These are phyloP conservation scores for Tetrapisispora namnaoensis DNA, from an alignment of 805 yeast genomes.

Conservation along the genomic window DNA sequence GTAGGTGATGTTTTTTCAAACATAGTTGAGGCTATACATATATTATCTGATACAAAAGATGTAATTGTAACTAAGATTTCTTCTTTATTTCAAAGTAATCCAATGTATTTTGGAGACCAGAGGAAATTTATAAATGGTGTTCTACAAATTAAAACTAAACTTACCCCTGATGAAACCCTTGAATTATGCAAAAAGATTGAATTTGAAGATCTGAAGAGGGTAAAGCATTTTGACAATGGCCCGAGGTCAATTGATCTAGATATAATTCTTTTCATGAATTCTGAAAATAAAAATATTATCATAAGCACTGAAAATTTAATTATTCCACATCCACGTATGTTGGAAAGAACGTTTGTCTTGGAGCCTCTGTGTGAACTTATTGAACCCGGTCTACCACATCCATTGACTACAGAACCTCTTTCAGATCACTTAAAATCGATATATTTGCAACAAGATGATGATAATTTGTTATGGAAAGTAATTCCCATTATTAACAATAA, in stretches of 20 bases:
- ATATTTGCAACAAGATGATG: conserved; percentile 38
- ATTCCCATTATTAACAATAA: conserved; percentile 32
- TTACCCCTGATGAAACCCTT: conserved; percentile 58
- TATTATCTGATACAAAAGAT: conserved; percentile 28
- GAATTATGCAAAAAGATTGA: conserved; percentile 63
- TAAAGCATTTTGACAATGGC: conserved; percentile 77
- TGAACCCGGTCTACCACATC: conserved; percentile 60
- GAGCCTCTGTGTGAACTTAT: conserved; percentile 80
- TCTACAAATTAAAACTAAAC: conserved; percentile 48
- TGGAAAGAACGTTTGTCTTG: conserved; percentile 83
- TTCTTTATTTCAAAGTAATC: conserved; percentile 75
- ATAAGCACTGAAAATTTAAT: conserved; percentile 49
- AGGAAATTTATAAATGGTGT: conserved; percentile 79
- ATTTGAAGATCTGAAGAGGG: conserved; percentile 56
- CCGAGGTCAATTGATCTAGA: conserved; percentile 90
- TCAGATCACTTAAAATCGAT: conserved; percentile 55
- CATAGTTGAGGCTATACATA: conserved; percentile 45
- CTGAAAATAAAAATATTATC: conserved; percentile 31
- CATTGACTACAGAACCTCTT: conserved; percentile 77
- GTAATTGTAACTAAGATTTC: conserved; percentile 54
- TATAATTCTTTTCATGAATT: conserved; percentile 49
- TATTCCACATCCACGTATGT: conserved; percentile 81
- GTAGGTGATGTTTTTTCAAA: conserved; percentile 61
- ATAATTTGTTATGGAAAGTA: conserved; percentile 39
- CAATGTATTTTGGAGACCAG: conserved; percentile 85